These are phyloP conservation scores for Tetrapyrgos nigripes DNA, from an alignment of 1,284 basidiomycete genomes.

Conservation along the genomic window DNA sequence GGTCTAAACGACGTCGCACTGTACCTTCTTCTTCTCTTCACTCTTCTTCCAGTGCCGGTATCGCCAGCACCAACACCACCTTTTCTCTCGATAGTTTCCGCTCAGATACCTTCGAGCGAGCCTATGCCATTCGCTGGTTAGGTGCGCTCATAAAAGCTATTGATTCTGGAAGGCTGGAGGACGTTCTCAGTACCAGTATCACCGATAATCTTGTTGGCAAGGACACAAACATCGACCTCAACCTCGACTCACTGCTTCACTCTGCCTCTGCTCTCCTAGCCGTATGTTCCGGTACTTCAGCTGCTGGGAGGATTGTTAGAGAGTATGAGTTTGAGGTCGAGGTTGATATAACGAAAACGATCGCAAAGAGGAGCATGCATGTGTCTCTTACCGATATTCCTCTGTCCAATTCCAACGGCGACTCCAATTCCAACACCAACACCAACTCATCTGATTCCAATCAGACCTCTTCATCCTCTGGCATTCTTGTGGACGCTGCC, in stretches of 20 bases:
- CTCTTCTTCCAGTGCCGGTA: not conserved
- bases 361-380: not conserved
- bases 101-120: conserved; percentile 70
- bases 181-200: conserved; percentile 12
- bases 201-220: conserved; percentile 4
- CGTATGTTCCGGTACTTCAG: conserved; percentile 65
- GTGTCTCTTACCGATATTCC: conserved; percentile 9
- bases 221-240: not conserved
- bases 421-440: too few species aligned
- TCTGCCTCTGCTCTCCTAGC: conserved; percentile 72
- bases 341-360: not conserved
- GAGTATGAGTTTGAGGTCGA: conserved; percentile 38
- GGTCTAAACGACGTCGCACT: conserved; percentile 1
- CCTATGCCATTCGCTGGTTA: conserved; percentile 75
- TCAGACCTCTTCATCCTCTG: too few species aligned
- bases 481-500: too few species aligned
- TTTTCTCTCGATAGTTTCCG: conserved; percentile 25
- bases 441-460: too few species aligned
- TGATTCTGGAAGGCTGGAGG: conserved; percentile 23
- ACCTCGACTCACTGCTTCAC: conserved; percentile 38
- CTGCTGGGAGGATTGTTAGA: conserved; percentile 50
- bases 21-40: not conserved
- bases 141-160: conserved; percentile 54
- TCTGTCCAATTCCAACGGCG: conserved; percentile 1
- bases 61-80: conserved; percentile 15